Evolutionary conservation across 345 rosid genomes (phyloP), one percentile per base, ranked within the genome.

Genomic region (Corchorus capsularis): DNA sequence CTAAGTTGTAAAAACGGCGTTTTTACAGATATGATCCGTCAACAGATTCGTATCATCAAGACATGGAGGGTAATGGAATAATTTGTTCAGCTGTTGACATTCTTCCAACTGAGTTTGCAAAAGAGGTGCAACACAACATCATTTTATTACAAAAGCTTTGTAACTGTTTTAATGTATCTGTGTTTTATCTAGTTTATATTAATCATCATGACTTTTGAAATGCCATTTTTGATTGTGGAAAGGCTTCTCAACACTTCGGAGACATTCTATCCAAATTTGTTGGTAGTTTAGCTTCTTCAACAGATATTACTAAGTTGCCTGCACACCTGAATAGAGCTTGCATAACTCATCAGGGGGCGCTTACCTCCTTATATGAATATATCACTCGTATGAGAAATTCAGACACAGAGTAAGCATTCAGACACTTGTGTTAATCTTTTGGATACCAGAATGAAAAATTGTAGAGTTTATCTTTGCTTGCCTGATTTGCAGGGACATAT

Each of bases 211-310:
- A 49, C 68, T 10, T 73, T 59, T 71, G 57, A 55, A 69, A 8
- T 77, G 41, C 78, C 59, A 59, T 80, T 77, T 69, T 53, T 74
- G 69, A 74, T 81, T 69, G 12, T 74, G 43, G 68, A 70, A 79
- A 95, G 99, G 96, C 99, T 80, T 91, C 99, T 53, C 92, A 84
- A 75, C 96, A 95, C 88, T 95, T 95, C 59, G 99, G 99, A 83
- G 89, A 91, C 80, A 88, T 91, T 80, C 89, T 95, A 35, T 93
- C 92, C 5, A 79, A 85, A 60, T 93, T 93, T 82, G 83, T 88
- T 17, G 91, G 92, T 72, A 86, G 83, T 80, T 84, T 95, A 83
- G 94, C 97, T 55, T 92, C 93, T 15, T 84, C 87, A 71, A 65
- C 76, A 63, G 89, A 93, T 74, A 71, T 87, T 70, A 52, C 68